Base-by-base conservation (phyloP, 2,329 filamentous ascomycete species). In the Ascochyta koolunga region DNA sequence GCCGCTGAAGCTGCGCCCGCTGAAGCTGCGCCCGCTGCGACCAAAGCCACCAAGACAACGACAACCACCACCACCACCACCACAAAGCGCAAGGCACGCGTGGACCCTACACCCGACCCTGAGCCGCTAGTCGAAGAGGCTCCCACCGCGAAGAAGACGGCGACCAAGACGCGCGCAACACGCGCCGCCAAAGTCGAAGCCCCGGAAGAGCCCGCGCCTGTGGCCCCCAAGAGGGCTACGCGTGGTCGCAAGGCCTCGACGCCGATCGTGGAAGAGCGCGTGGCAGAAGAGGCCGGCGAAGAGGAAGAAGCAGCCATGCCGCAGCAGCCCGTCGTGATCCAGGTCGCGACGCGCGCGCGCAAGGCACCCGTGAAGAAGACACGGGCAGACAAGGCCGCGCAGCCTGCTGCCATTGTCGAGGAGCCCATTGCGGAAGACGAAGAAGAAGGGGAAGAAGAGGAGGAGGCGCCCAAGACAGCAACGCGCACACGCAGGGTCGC, bases 281-380 rank as follows among this genome's bases (percentile, higher is more conserved):
- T 46, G 9, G 37, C 46, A 5, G 43, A 54, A 21, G 56, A 65
- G 36, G 11, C 40, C 3, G 27, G 22, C 11, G 46, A 46, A 22
- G 52, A 46, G 31, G 52, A 55, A 21, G 52, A 50, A 41, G 45
- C 49, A 11, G 49, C 56, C 22, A 65, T 66, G 56, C 58, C 61
- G 32, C 61, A 31, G 49, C 54, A 39, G 52, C 60, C 45, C 50
- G 58, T 39, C 43, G 58, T 58, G 31, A 60, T 67, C 8, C 67
- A 65, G 53, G 54, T 65, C n/a, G 61, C 68, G 18, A 66, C 62
- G 19, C 67, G 68, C 16, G 61, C 59, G 38, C 65, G 65, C 56
- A 69, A 69, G 48, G 53, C 48, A 25, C 53, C 53, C 10, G 54
- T 46, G 47, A 40, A 61, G 53, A 67, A 67, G 54, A 62, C 60